Percentiles rank a stretch among this genome's conserved stretches.
Evolutionary conservation across 495 filamentous ascomycete genomes (phyloP).

Genomic region (Neurospora sp.): DNA sequence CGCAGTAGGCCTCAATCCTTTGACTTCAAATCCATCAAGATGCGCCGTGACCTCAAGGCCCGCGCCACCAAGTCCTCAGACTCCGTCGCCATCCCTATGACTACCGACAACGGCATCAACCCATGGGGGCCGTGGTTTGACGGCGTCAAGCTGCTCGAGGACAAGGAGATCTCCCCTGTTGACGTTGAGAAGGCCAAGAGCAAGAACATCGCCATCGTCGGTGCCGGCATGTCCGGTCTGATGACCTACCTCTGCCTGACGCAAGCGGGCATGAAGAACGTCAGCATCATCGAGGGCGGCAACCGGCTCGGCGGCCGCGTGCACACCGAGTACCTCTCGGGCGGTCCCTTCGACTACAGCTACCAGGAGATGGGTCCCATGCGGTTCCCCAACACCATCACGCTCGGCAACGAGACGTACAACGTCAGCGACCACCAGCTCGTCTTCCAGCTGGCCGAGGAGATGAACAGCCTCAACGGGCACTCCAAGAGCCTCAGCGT

Average conservation of each 20-base stretch:
- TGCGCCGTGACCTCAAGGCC: background rate
- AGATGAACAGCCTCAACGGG: constrained; percentile 48
- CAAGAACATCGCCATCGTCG: constrained; percentile 52
- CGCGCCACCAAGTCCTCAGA: background rate
- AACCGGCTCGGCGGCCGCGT: constrained; percentile 42
- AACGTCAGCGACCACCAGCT: constrained; percentile 49
- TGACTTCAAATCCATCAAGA: constrained; percentile 1
- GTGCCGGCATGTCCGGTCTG: constrained; percentile 59
- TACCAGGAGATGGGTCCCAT: constrained; percentile 73
- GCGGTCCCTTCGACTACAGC: constrained; percentile 53
- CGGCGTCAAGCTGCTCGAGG: constrained; percentile 51
- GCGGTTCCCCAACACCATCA: constrained; percentile 48
- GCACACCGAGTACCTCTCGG: constrained; percentile 50
- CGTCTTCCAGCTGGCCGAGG: constrained; percentile 51
- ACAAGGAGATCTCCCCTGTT: constrained; percentile 39
- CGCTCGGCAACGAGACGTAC: constrained; percentile 42
- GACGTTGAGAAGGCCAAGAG: constrained; percentile 44
- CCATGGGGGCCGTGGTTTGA: constrained; percentile 60
- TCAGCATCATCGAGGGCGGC: constrained; percentile 30
- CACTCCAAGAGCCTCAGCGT: constrained; percentile 42
- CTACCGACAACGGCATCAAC: constrained; percentile 42
- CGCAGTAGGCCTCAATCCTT: constrained; percentile 31
- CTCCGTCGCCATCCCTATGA: constrained; percentile 29
- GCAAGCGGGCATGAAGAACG: constrained; percentile 29
- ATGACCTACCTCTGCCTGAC: constrained; percentile 39